Evolutionary conservation across 2,329 filamentous ascomycete genomes (phyloP).

Genomic region (Metarhizium rileyi): DNA sequence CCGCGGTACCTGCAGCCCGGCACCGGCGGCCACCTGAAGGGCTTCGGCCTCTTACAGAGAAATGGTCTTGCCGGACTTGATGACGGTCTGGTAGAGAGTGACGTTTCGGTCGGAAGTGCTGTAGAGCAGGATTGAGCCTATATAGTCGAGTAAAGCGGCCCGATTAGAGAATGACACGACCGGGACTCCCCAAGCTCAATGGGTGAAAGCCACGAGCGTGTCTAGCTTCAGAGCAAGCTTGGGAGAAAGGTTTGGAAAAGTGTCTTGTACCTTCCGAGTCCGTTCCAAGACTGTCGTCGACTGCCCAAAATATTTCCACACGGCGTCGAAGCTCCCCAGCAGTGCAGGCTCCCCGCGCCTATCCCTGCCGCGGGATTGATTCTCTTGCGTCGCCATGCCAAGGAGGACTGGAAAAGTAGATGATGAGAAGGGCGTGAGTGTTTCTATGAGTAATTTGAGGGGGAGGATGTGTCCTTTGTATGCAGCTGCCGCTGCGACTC

Average conservation of each 20-base stretch:
- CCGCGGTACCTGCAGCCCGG: background rate
- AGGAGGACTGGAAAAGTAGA: background rate
- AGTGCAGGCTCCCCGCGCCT: background rate
- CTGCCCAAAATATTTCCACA: background rate
- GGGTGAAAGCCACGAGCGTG: background rate
- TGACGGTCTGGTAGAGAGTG: background rate
- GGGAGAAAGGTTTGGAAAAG: background rate
- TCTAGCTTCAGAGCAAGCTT: background rate
- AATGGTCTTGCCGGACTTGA: background rate
- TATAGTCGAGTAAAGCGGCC: background rate
- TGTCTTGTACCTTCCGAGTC: background rate
- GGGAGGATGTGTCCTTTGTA: background rate
- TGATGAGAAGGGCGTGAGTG: background rate
- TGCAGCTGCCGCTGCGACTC: background rate
- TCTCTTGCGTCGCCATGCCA: background rate
- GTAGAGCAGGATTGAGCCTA: background rate
- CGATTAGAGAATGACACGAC: background rate
- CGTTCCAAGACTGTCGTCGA: background rate
- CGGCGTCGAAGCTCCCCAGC: background rate
- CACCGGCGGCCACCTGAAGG: background rate
- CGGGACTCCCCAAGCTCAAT: background rate
- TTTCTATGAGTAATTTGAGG: background rate
- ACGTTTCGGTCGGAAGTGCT: background rate
- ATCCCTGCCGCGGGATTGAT: background rate
- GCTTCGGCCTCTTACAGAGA: constrained; percentile 1